phyloP scores from a whole-genome alignment of 805 yeast species.

The Wickerhamomyces subpelliculosus region DNA sequence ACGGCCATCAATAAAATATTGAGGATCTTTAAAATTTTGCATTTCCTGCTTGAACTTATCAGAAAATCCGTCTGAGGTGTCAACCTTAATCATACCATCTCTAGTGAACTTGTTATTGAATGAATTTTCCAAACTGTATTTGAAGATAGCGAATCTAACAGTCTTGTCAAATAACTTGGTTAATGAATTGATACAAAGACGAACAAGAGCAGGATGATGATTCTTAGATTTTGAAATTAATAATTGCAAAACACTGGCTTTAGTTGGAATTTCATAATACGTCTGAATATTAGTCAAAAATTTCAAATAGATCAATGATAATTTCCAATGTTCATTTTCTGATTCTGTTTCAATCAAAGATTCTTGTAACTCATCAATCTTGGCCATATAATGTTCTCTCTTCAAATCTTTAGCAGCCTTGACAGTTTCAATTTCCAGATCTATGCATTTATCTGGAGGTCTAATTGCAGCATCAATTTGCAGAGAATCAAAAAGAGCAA shows the following conservation, averaged over 20 bases:
- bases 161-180: conserved; percentile 44
- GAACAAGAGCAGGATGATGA: conserved; percentile 65
- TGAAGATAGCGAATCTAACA: conserved; percentile 35
- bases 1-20: conserved; percentile 51
- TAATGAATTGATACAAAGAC: conserved; percentile 53
- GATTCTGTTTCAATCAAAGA: conserved; percentile 21
- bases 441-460: conserved; percentile 57
- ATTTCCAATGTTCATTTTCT: conserved; percentile 48
- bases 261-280: conserved; percentile 41
- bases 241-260: conserved; percentile 32
- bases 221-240: conserved; percentile 42
- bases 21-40: conserved; percentile 37
- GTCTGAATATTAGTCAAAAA: conserved; percentile 47
- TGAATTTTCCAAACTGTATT: conserved; percentile 39
- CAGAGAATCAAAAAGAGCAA: conserved; percentile 44
- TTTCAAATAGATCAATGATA: conserved; percentile 39
- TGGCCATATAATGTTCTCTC: conserved; percentile 33
- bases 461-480: conserved; percentile 34
- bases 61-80: conserved; percentile 32
- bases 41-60: conserved; percentile 45
- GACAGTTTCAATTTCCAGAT: conserved; percentile 52
- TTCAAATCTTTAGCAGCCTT: conserved; percentile 57
- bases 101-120: conserved; percentile 30
- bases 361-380: conserved; percentile 37
- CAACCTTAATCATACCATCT: conserved; percentile 32